Conservation (phyloP, 179 eudicot species). For the Beta lomatogona region DNA sequence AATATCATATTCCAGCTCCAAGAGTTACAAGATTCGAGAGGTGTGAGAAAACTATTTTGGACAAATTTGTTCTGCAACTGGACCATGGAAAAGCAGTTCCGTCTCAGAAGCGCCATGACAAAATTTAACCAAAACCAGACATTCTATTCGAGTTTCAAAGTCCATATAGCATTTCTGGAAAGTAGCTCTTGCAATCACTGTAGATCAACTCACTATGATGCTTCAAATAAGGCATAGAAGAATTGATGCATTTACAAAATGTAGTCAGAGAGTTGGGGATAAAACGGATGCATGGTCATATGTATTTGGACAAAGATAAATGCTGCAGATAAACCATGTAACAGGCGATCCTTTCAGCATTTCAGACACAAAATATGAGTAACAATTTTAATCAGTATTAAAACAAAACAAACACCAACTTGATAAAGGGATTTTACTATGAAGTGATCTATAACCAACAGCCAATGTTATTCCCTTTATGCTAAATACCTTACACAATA, state of each 20-base stretch:
- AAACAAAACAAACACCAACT: not conserved
- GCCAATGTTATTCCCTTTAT: not conserved
- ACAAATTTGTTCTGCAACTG: not conserved
- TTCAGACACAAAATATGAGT: not conserved
- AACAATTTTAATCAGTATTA: not conserved
- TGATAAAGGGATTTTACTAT: not conserved
- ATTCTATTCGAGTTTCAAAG: too few species aligned
- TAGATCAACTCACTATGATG: too few species aligned
- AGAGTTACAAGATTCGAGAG: not conserved
- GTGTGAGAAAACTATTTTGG: not conserved
- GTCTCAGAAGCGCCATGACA: not conserved
- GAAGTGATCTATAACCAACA: not conserved
- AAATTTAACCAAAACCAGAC: too few species aligned
- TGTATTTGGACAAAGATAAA: too few species aligned
- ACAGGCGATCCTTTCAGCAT: not conserved
- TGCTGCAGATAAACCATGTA: too few species aligned
- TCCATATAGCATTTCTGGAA: not conserved
- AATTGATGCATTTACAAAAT: too few species aligned
- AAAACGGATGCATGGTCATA: not conserved
- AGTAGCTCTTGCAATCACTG: not conserved
- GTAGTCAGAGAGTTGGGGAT: not conserved
- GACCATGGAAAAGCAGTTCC: not conserved
- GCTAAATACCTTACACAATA: not conserved
- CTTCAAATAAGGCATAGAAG: too few species aligned
- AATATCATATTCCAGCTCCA: not conserved